These are phyloP conservation scores for Capronia epimyces DNA, from an alignment of 2,329 filamentous ascomycete species.

Conservation along the genomic window DNA sequence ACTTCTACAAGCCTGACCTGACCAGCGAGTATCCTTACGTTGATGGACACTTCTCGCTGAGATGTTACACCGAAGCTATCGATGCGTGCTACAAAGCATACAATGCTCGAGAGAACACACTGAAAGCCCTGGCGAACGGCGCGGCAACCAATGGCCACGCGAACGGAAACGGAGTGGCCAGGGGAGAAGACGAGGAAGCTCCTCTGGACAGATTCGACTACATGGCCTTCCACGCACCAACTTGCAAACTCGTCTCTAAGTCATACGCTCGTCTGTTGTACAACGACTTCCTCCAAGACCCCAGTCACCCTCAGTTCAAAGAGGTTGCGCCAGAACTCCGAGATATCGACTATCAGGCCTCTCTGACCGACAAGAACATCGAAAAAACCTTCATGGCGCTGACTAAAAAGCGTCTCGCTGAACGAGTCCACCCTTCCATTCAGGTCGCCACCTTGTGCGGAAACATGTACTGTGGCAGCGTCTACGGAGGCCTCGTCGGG, in stretches of 20 bases:
- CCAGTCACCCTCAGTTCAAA: conserved; percentile 61
- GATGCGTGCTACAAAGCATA: conserved; percentile 78
- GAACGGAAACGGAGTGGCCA: conserved; percentile 47
- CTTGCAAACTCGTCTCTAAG: conserved; percentile 82
- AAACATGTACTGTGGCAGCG: conserved; percentile 60
- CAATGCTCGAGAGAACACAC: conserved; percentile 63
- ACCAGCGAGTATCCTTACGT: conserved; percentile 83
- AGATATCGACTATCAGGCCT: conserved; percentile 73
- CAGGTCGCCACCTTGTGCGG: conserved; percentile 71
- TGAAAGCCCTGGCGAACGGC: conserved; percentile 42
- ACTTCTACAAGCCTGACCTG: conserved; percentile 86
- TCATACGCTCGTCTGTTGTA: conserved; percentile 78
- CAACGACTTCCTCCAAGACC: conserved; percentile 74
- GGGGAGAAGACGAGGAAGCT: conserved; percentile 50
- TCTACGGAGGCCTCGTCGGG: conserved; percentile 53
- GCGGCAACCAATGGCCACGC: conserved; percentile 29
- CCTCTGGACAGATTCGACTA: conserved; percentile 77
- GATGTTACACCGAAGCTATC: conserved; percentile 74
- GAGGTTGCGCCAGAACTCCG: conserved; percentile 71
- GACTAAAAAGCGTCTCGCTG: conserved; percentile 76
- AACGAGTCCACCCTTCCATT: conserved; percentile 67
- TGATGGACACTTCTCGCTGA: conserved; percentile 75
- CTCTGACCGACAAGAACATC: conserved; percentile 71
- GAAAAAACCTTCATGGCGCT: conserved; percentile 83
- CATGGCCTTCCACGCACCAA: conserved; percentile 75